Evolutionary conservation across 768 basidiomycete species (phyloP), one percentile per base, ranked within the genome.

Genomic region (Serendipita vermifera): DNA sequence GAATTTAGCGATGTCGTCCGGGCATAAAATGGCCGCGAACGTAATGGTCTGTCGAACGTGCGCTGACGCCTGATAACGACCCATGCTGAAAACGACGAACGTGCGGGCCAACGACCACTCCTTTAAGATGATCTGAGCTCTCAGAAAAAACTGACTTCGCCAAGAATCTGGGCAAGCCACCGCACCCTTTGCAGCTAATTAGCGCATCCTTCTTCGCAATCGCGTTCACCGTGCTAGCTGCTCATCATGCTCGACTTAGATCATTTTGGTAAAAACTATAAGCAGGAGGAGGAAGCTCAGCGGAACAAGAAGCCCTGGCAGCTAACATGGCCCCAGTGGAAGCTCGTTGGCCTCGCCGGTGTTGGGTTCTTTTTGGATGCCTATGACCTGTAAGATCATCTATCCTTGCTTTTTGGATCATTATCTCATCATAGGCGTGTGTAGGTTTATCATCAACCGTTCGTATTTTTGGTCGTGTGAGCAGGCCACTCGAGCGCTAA

Each of bases 301-400:
- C 71, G 46, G 7, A 14, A 9, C 15, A 20, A 29, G 22, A 51
- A 71, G 5, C 70, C 76, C 0, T 78, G 65, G 59, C 20, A 68
- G 24, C 67, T 78, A 27, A 72, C 70, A 2, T 59, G 57, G 14
- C 64, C 77, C 5, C 81, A 83, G 65, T 35, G 81, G 54, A 83
- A 83, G 66, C 64, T 84, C 36, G 68, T 83, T 27, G 72, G 75
- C 33, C 81, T 83, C 57, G 74, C 80, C 54, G 82, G 80, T 5
- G 79, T 82, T 53, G 82, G 82, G 5, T 83, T 83, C 67, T 83
- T 84, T 70, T 69, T 84, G 32, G 82, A 84, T 65, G 82, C 82
- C 3, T 84, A 84, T 60, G 82, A 84, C 63, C 68, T 84, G 3
- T 84, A 83, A 68, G 55, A 11, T 26, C 58, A 5, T 38, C 43